A percentile compares a stretch with the other conserved stretches of the same genome.
Conservation (phyloP, 257 asterid species). For the Penstemon davidsonii region DNA sequence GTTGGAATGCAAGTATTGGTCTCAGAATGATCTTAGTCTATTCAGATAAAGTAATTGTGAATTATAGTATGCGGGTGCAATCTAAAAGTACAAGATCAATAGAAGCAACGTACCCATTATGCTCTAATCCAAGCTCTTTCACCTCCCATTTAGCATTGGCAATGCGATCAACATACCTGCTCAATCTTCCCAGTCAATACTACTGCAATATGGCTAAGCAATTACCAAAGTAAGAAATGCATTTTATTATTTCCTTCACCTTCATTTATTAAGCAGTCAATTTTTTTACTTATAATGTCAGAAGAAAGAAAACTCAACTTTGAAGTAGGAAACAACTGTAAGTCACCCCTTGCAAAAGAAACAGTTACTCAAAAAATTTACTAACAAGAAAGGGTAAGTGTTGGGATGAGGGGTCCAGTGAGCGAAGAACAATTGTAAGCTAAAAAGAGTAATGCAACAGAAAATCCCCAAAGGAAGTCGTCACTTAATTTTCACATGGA, state of each 20-base stretch:
- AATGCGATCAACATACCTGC: slow-evolving; percentile 94
- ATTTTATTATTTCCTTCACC: slow-evolving; percentile 8
- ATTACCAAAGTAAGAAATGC: slow-evolving; percentile 17
- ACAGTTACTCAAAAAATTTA: slow-evolving; percentile 1
- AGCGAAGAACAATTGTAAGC: neutral
- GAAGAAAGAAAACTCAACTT: slow-evolving; percentile 3
- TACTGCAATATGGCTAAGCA: slow-evolving; percentile 24
- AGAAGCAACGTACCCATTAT: slow-evolving; percentile 74
- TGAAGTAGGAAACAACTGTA: slow-evolving; percentile 2
- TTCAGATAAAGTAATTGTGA: slow-evolving; percentile 8
- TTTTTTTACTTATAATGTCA: slow-evolving; percentile 11
- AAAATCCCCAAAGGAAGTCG: slow-evolving; percentile 5
- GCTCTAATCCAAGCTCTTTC: slow-evolving; percentile 97
- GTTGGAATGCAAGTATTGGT: too few relatives aligned
- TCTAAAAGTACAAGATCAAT: neutral
- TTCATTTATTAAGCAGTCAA: neutral
- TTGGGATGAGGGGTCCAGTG: neutral
- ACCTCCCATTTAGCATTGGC: slow-evolving; percentile 97
- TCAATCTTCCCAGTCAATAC: slow-evolving; percentile 34
- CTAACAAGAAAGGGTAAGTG: neutral
- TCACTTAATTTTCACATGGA: slow-evolving; percentile 8
- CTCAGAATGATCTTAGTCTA: neutral
- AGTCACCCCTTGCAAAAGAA: neutral
- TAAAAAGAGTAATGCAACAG: neutral
- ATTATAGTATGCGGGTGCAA: slow-evolving; percentile 14